Base-by-base conservation (phyloP, 257 asterid genomes). In the Solanum ahanhuiri region DNA sequence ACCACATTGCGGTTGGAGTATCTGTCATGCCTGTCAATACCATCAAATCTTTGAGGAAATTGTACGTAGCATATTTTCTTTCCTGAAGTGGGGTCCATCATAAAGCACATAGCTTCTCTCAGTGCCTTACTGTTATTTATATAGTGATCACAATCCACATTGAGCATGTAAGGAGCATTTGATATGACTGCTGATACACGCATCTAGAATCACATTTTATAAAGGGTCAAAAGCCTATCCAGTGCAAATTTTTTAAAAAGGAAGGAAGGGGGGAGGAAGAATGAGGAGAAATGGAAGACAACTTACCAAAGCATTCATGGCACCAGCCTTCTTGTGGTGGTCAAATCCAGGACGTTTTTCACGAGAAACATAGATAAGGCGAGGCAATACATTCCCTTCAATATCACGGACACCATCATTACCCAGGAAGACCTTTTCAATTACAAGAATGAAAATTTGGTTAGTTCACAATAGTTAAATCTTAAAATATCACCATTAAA, bases 41-140 rank as follows among this genome's bases (percentile, higher is more conserved):
- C 99, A 85, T 96, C 99, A 83, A 96, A 96, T 89, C 99, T 92
- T 87, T 96, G 99, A 89, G 99, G 99, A 90, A 96, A 96, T 87
- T 96, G 99, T 87, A 96, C 99, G 43, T 96, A 96, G 88, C 99
- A 96, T 89, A 96, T 95, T 89, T 96, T 95, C 93, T 96, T 96
- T 70, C 99, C 99, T 11, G 99, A 91, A 85, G 96, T 97, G 28
- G 99, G 99, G 88, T 96, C 99, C 99, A 96, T 96, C 98, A 96
- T 93, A 94, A 96, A 96, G 92, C 99, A 96, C 99, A 96, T 96
- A 83, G 98, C 91, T 92, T 96, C 99, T 79, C 99, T 89, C 20
- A 96, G 94, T 85, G 99, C 99, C 91, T 96, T 96, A 88, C 99
- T 90, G 95, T 96, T 96, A 76, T 96, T 96, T 89, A 96, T 94